phyloP scores from a whole-genome alignment of 768 basidiomycete genomes.

The Xerocomellus intermedius region DNA sequence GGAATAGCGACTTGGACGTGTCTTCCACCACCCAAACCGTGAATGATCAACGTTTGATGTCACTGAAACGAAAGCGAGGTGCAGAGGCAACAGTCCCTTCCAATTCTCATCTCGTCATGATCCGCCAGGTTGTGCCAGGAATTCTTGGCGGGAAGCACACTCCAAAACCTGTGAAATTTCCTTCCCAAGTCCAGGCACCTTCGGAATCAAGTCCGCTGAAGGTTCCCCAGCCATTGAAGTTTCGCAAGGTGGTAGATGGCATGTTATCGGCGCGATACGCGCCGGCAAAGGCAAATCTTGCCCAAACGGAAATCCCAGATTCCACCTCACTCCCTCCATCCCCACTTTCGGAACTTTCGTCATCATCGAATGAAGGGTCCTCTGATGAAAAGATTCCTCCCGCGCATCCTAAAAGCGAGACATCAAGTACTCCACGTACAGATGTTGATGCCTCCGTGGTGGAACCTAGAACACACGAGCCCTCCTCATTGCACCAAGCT shows the following conservation, averaged over 20 bases:
- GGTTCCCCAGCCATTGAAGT: conserved; percentile 31
- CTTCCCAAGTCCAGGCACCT: conserved; percentile 10
- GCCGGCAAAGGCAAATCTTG: conserved; percentile 15
- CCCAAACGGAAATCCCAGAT: conserved; percentile 5
- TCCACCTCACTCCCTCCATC: conserved; percentile 4
- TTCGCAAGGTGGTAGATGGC: conserved; percentile 41
- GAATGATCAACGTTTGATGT: conserved; percentile 6
- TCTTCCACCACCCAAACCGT: conserved; percentile 3
- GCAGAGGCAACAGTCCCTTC: conserved; percentile 18
- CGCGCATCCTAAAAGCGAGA: not conserved
- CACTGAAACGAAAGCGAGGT: conserved; percentile 35
- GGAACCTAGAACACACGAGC: not conserved
- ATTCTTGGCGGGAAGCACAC: conserved; percentile 32
- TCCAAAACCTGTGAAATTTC: conserved; percentile 20
- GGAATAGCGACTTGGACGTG: conserved; percentile 11
- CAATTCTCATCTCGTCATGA: conserved; percentile 26
- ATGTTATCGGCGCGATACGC: conserved; percentile 32
- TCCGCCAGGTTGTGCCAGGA: conserved; percentile 39
- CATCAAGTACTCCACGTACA: not conserved
- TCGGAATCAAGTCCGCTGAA: conserved; percentile 20
- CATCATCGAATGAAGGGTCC: conserved; percentile 19
- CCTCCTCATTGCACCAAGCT: conserved; percentile 17
- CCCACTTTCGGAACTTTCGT: conserved; percentile 27
- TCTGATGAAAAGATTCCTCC: conserved; percentile 1
- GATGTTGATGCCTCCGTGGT: conserved; percentile 11